Conservation (phyloP, 805 yeast species). For the Kuraishia hungarica region DNA sequence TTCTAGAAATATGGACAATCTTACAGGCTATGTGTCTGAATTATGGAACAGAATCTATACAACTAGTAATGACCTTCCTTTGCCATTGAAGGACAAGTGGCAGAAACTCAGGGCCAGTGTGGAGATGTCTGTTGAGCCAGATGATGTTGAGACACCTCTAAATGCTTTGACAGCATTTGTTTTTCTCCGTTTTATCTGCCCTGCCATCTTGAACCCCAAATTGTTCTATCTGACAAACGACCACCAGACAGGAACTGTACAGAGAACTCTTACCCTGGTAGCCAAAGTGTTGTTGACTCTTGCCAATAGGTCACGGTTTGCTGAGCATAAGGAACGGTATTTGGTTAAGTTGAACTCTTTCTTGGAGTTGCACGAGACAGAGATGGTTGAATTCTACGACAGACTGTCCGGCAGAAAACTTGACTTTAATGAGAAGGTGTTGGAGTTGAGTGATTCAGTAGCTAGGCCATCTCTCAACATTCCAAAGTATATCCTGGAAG, state of each 20-base stretch:
- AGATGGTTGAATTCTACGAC: slow-evolving; percentile 62
- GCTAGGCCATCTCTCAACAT: slow-evolving; percentile 50
- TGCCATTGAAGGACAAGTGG: slow-evolving; percentile 54
- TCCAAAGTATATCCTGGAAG: slow-evolving; percentile 41
- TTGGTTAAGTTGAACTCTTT: slow-evolving; percentile 64
- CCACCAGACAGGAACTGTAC: slow-evolving; percentile 64
- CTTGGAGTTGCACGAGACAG: slow-evolving; percentile 44
- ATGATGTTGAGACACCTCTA: slow-evolving; percentile 39
- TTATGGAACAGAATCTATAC: slow-evolving; percentile 60
- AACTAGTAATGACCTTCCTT: slow-evolving; percentile 72
- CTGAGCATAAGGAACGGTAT: slow-evolving; percentile 80
- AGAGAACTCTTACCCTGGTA: slow-evolving; percentile 71
- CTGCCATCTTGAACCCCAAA: slow-evolving; percentile 87
- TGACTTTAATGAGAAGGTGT: slow-evolving; percentile 46
- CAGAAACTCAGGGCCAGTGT: slow-evolving; percentile 54
- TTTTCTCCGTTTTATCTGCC: slow-evolving; percentile 80
- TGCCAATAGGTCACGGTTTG: slow-evolving; percentile 66
- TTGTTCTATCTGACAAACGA: slow-evolving; percentile 62
- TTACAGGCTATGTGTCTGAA: slow-evolving; percentile 41
- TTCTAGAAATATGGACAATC: slow-evolving; percentile 33
- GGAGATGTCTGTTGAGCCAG: slow-evolving; percentile 51
- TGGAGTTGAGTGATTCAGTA: slow-evolving; percentile 45
- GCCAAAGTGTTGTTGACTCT: slow-evolving; percentile 75
- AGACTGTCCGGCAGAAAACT: slow-evolving; percentile 61
- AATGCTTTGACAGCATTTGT: slow-evolving; percentile 79